phyloP scores from a whole-genome alignment of 306 rosid genomes.

The Vicia faba region DNA sequence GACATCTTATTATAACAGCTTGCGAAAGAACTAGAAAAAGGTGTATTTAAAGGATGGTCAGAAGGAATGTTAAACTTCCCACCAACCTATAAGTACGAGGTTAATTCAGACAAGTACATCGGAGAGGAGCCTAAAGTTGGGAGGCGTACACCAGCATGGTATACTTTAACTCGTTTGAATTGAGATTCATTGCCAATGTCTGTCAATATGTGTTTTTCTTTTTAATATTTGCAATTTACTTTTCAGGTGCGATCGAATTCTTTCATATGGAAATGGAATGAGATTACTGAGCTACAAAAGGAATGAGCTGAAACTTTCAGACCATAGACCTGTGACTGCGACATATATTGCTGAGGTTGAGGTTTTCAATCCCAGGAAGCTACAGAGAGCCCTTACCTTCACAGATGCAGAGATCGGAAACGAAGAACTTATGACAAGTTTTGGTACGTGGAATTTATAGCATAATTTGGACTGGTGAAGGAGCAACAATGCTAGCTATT shows the following conservation, averaged over 20 bases:
- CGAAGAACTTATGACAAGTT: slow-evolving; percentile 44
- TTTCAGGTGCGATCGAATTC: slow-evolving; percentile 93
- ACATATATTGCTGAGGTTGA: slow-evolving; percentile 82
- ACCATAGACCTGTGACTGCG: slow-evolving; percentile 95
- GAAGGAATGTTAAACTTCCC: slow-evolving; percentile 73
- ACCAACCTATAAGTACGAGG: slow-evolving; percentile 87
- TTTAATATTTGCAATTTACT: background rate
- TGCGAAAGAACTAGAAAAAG: slow-evolving; percentile 57
- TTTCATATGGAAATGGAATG: slow-evolving; percentile 73
- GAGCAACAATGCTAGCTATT: slow-evolving; percentile 18
- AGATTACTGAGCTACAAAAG: slow-evolving; percentile 63
- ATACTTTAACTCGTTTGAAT: slow-evolving; percentile 36
- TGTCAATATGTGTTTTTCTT: background rate
- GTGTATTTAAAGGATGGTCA: slow-evolving; percentile 87
- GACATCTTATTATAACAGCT: slow-evolving; percentile 62
- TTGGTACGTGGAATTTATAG: slow-evolving; percentile 41
- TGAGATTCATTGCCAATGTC: slow-evolving; percentile 18
- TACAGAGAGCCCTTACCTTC: slow-evolving; percentile 77
- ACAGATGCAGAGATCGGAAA: slow-evolving; percentile 87
- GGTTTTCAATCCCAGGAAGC: slow-evolving; percentile 74
- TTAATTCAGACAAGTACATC: slow-evolving; percentile 68
- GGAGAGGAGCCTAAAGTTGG: slow-evolving; percentile 79
- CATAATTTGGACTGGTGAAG: slow-evolving; percentile 48
- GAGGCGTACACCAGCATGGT: slow-evolving; percentile 95
- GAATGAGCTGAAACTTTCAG: slow-evolving; percentile 70